phyloP scores from a whole-genome alignment of 257 asterid species.

The Ehretia macrophylla region DNA sequence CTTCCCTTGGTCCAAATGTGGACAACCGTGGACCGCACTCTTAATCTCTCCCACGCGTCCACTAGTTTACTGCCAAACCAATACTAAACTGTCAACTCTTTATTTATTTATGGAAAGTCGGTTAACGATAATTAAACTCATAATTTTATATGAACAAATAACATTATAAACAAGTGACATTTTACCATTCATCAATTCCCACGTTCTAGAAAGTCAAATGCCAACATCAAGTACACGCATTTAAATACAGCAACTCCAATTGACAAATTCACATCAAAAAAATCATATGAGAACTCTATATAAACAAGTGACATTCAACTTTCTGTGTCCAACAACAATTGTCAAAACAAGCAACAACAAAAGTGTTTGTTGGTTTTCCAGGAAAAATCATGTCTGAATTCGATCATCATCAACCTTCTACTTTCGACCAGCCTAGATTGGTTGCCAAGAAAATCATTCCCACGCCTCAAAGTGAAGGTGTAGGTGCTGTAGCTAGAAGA shows the following conservation, averaged over 20 bases:
- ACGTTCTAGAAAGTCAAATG: background rate
- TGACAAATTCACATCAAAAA: too few species aligned
- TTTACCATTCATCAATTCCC: too few species aligned
- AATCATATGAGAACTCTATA: conserved; percentile 31
- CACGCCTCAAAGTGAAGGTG: conserved; percentile 69
- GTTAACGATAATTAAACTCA: too few species aligned
- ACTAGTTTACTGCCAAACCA: too few species aligned
- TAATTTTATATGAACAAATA: too few species aligned
- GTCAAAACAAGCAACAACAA: conserved; percentile 1
- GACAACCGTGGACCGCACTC: too few species aligned
- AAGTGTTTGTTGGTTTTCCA: conserved; percentile 1
- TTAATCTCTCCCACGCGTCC: too few species aligned
- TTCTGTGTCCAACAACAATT: conserved; percentile 5
- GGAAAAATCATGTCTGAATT: conserved; percentile 42
- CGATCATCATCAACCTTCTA: conserved; percentile 27
- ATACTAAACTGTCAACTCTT: too few species aligned
- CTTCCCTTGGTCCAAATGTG: background rate
- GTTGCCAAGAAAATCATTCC: conserved; percentile 61
- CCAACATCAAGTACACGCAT: background rate
- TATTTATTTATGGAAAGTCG: too few species aligned
- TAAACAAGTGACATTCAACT: conserved; percentile 20
- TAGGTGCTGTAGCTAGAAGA: conserved; percentile 78
- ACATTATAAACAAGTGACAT: too few species aligned
- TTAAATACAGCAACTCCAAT: background rate
- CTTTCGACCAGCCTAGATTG: conserved; percentile 62